Evolutionary conservation across 441 rosid genomes (phyloP).

Genomic region (Adansonia rubrostipa): DNA sequence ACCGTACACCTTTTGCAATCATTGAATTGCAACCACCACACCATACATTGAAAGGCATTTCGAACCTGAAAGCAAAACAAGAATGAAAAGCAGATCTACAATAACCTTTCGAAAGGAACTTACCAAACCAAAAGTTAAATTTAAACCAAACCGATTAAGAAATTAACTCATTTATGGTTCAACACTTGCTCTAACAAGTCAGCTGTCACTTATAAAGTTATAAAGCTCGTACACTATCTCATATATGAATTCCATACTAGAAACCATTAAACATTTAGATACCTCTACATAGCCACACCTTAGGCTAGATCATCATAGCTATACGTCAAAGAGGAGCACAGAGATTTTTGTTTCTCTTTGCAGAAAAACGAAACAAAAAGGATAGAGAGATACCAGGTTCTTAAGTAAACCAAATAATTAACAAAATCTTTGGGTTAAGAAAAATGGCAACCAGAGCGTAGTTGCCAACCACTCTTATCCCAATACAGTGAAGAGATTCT

Average conservation of each 20-base stretch:
- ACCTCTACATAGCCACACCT: neutral
- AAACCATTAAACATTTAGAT: neutral
- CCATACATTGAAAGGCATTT: constrained; percentile 95
- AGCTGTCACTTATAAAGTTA: too few species aligned
- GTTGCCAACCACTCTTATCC: constrained; percentile 2
- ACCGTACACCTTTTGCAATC: constrained; percentile 95
- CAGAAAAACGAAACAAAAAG: neutral
- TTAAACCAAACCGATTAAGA: constrained; percentile 1
- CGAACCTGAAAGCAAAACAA: constrained; percentile 64
- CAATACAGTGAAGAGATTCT: neutral
- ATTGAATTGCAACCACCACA: constrained; percentile 95
- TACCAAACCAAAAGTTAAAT: neutral
- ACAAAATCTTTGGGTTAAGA: neutral
- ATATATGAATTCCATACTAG: neutral
- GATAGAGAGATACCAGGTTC: neutral
- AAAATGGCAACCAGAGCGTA: neutral
- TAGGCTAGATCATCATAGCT: neutral
- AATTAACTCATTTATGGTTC: neutral
- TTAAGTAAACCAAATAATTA: neutral
- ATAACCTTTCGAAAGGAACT: neutral
- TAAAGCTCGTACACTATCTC: neutral
- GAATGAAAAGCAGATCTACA: constrained; percentile 1
- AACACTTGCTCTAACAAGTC: too few species aligned
- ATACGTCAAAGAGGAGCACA: neutral
- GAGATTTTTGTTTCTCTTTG: neutral